Evolutionary conservation across 768 basidiomycete genomes (phyloP).

Genomic region (Terana coerulea): DNA sequence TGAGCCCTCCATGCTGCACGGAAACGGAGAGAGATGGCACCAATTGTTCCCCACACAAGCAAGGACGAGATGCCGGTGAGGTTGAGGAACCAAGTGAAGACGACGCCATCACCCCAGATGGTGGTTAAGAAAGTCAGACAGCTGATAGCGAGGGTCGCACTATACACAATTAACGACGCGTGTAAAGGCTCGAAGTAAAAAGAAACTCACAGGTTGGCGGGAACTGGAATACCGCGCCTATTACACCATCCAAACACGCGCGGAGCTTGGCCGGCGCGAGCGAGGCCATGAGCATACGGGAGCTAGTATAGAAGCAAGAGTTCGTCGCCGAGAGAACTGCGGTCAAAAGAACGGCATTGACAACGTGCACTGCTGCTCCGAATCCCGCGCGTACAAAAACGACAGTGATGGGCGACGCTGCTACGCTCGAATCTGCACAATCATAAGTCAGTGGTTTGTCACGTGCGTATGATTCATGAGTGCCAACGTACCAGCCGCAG

Average conservation of each 20-base stretch:
- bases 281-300: conserved; percentile 49
- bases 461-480: not conserved
- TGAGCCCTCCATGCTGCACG: conserved; percentile 54
- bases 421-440: conserved; percentile 41
- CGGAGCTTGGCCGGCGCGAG: conserved; percentile 65
- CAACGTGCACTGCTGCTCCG: conserved; percentile 55
- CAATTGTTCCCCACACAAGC: conserved; percentile 63
- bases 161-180: conserved; percentile 28
- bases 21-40: conserved; percentile 55
- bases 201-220: conserved; percentile 37
- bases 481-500: conserved; percentile 38
- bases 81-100: conserved; percentile 58
- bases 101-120: conserved; percentile 53
- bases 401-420: conserved; percentile 60
- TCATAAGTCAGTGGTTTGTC: not conserved
- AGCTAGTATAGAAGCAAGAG: conserved; percentile 63
- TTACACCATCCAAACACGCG: conserved; percentile 61
- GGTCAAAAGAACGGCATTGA: conserved; percentile 66
- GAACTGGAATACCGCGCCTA: conserved; percentile 58
- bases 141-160: conserved; percentile 44
- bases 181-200: conserved; percentile 2
- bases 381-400: conserved; percentile 61
- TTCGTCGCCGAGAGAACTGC: conserved; percentile 63
- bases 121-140: conserved; percentile 53
- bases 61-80: conserved; percentile 64